phyloP scores from a whole-genome alignment of 1,284 basidiomycete genomes.

The Pascua guehoae region DNA sequence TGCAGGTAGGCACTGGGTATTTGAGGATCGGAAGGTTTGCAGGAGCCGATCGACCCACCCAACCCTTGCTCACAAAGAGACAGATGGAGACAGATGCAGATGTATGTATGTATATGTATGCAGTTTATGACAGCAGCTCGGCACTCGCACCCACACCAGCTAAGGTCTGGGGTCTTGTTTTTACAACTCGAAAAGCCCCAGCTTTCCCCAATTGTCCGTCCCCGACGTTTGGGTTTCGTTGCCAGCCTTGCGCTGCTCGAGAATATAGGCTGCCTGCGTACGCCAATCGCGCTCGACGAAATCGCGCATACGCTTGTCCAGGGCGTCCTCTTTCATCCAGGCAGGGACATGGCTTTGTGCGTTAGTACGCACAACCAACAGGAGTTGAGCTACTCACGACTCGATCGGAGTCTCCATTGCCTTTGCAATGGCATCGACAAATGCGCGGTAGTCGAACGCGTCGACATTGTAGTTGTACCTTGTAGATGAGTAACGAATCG shows the following conservation, averaged over 20 bases:
- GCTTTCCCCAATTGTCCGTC: too few species aligned
- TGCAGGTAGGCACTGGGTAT: too few species aligned
- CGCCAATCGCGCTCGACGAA: conserved; percentile 23
- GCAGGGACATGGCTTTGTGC: too few species aligned
- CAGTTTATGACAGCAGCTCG: too few species aligned
- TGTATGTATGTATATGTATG: too few species aligned
- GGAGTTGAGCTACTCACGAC: conserved; percentile 6
- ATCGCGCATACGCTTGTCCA: conserved; percentile 17
- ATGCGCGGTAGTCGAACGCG: conserved; percentile 20
- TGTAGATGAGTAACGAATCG: too few species aligned
- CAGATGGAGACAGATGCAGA: too few species aligned
- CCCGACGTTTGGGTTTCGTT: conserved; percentile 5
- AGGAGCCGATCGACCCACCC: too few species aligned
- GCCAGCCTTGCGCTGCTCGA: conserved; percentile 5
- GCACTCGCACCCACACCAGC: too few species aligned
- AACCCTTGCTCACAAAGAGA: too few species aligned
- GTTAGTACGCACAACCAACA: too few species aligned
- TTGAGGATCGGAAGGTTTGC: too few species aligned
- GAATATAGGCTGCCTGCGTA: conserved; percentile 9
- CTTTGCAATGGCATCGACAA: conserved; percentile 18
- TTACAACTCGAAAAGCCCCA: conserved; percentile 13
- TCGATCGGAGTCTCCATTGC: conserved; percentile 20
- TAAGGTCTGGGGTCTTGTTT: not conserved
- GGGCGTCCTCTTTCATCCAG: not conserved
- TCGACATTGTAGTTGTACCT: conserved; percentile 24